Base-by-base conservation (phyloP, 139 green algal species). In the Volvox reticuliferus region DNA sequence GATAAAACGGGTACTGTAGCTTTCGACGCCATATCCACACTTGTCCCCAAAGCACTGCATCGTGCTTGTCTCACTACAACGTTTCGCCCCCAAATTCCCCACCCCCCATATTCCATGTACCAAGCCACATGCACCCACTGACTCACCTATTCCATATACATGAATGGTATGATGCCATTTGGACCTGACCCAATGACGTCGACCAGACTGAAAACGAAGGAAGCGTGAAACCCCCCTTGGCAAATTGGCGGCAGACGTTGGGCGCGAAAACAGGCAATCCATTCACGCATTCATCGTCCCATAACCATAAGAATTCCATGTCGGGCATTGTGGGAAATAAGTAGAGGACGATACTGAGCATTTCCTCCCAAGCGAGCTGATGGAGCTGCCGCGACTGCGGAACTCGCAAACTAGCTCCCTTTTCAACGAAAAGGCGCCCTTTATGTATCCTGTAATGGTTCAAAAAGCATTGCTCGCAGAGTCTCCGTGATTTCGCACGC, bases 201-300 rank as follows among this genome's bases (percentile, higher is more conserved):
- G 33, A 35, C 92, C 92, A 94, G 44, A 92, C 82, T 35, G 62
- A 87, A 73, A 91, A 92, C n/a, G 88, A 91, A 19, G 92, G 92
- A 62, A 94, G 78, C 30, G 92, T 92, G 79, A 94, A 94, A 68
- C 92, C 92, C 3, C 79, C 92, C 17, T 82, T 30, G 67, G 73
- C 50, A 0, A 55, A 20, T 17, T 90, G 20, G 24, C 73, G 44
- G 50, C 86, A 90, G 3, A 65, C 28, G 75, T 90, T 90, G 69
- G 69, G 82, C 65, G 37, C 50, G 73, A 90, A 35, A 36, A 62
- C 44, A 0, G 86, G 73, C 50, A 79, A 33, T 0, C 36, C 87
- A 35, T 55, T 33, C 17, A 89, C 80, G 80, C 76, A 79, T 36
- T 89, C 92, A 50, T 94, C 92, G 30, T 86, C 92, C 44, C 92